Evolutionary conservation across 2,329 filamentous ascomycete genomes (phyloP).

Genomic region (Aspergillus sojae): DNA sequence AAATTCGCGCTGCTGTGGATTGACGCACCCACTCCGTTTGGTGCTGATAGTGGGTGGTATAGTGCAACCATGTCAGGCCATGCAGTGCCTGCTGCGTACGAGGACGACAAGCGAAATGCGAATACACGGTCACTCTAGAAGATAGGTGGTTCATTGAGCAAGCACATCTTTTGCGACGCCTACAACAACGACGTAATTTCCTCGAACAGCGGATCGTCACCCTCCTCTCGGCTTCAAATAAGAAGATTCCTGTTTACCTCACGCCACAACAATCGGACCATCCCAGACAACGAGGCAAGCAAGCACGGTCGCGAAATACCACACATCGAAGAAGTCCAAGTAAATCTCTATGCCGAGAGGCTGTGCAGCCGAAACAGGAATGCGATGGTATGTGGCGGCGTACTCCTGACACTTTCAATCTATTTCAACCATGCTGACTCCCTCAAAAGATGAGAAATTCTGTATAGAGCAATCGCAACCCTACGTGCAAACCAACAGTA

Average conservation of each 20-base stretch:
- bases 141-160: slow-evolving; percentile 3
- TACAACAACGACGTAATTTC: slow-evolving; percentile 1
- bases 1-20: not conserved
- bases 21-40: not conserved
- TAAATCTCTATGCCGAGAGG: not conserved
- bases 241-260: not conserved
- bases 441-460: not conserved
- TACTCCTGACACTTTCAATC: not conserved
- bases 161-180: not conserved
- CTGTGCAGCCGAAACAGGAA: not conserved
- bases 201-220: not conserved
- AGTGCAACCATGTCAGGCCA: slow-evolving; percentile 5
- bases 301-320: not conserved
- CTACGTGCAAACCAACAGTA: not conserved
- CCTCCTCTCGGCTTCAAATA: not conserved
- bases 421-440: not conserved
- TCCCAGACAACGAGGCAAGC: not conserved
- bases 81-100: slow-evolving; percentile 2
- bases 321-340: not conserved
- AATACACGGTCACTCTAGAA: slow-evolving; percentile 2
- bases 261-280: not conserved
- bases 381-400: not conserved
- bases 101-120: slow-evolving; percentile 1
- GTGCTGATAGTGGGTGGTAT: not conserved
- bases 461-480: not conserved